A percentile compares a stretch with the other conserved stretches of the same genome.
Evolutionary conservation across 148 eudicot species (phyloP).

Genomic region (Arctostaphylos glauca): DNA sequence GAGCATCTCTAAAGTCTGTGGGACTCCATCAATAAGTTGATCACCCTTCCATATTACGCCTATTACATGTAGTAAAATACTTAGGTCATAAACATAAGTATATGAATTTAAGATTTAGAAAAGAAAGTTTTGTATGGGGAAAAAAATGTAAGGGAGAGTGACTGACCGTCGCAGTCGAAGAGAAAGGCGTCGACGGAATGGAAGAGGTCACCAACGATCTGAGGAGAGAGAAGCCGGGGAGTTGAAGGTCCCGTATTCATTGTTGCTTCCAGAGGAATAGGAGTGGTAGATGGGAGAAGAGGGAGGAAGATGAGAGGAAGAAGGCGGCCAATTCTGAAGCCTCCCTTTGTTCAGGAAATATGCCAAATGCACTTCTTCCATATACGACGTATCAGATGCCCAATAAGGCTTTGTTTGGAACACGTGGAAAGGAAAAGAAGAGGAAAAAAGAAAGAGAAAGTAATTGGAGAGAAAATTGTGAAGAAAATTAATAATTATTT

Average conservation of each 20-base stretch:
- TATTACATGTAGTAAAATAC: constrained; percentile 3
- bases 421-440: too few species aligned
- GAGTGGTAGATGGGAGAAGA: not conserved
- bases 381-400: not conserved
- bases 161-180: constrained; percentile 84
- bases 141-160: not conserved
- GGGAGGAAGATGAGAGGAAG: not conserved
- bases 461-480: too few species aligned
- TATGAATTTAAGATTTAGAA: not conserved
- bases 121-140: too few species aligned
- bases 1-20: constrained; percentile 64
- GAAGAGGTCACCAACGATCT: constrained; percentile 33
- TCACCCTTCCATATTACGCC: constrained; percentile 97
- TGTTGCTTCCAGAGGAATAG: not conserved
- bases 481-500: too few species aligned
- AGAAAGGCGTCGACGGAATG: constrained; percentile 74
- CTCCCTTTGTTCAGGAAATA: not conserved
- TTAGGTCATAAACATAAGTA: not conserved
- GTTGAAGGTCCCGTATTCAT: not conserved
- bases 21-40: constrained; percentile 73
- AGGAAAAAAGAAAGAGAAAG: too few species aligned
- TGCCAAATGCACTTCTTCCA: not conserved
- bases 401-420: too few species aligned
- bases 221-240: constrained; percentile 34
- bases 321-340: not conserved